Evolutionary conservation across 1,139 yeast genomes (phyloP).

Genomic region (Zygosaccharomyces pseudobailii): DNA sequence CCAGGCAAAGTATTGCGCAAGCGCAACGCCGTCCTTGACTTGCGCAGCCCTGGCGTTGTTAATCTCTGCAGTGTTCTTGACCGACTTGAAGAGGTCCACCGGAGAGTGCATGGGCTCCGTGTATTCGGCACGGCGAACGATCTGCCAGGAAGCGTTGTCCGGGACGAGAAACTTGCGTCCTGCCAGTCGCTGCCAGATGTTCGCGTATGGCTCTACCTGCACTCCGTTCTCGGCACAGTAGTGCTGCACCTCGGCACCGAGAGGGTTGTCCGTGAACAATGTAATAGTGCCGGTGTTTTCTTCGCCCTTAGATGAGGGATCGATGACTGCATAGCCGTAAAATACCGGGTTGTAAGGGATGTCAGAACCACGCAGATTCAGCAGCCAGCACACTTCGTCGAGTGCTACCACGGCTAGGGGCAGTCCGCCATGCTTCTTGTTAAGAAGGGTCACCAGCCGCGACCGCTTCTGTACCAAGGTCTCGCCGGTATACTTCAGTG

Average conservation of each 20-base stretch:
- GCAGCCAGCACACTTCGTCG: conserved; percentile 91
- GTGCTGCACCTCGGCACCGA: conserved; percentile 29
- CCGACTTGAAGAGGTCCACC: conserved; percentile 68
- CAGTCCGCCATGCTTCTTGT: conserved; percentile 37
- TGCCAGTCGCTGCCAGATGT: conserved; percentile 52
- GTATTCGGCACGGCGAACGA: conserved; percentile 50
- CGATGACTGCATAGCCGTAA: conserved; percentile 68
- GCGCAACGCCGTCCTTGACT: conserved; percentile 80
- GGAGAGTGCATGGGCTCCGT: conserved; percentile 51
- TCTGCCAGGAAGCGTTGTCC: conserved; percentile 74
- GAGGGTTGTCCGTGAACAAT: conserved; percentile 54
- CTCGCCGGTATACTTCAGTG: conserved; percentile 47
- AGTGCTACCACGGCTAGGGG: conserved; percentile 61
- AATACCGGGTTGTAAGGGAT: conserved; percentile 91
- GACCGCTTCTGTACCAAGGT: conserved; percentile 39
- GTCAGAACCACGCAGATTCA: conserved; percentile 81
- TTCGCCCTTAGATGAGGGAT: conserved; percentile 27
- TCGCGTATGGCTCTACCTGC: conserved; percentile 47
- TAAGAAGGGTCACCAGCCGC: conserved; percentile 29
- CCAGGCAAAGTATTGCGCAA: conserved; percentile 81
- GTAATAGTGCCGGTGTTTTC: conserved; percentile 37
- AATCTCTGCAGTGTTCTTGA: conserved; percentile 71
- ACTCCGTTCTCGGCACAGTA: conserved; percentile 39
- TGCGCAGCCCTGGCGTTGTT: conserved; percentile 76
- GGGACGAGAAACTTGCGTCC: conserved; percentile 52